phyloP scores from a whole-genome alignment of 345 rosid genomes.

The Dipteronia dyeriana region DNA sequence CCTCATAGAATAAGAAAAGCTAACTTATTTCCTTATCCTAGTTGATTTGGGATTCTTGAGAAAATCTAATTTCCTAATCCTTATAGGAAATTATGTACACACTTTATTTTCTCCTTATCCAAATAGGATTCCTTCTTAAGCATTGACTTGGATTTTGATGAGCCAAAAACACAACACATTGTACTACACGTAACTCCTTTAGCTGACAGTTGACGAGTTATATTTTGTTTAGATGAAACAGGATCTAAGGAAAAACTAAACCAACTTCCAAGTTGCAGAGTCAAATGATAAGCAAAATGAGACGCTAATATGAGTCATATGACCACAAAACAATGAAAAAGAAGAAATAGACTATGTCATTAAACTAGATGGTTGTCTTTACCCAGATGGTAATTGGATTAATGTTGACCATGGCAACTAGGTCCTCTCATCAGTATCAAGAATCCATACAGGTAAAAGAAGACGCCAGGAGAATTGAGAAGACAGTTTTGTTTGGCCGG shows the following conservation, averaged over 20 bases:
- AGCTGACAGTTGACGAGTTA: not conserved
- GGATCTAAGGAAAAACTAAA: not conserved
- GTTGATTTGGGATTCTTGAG: too few species aligned
- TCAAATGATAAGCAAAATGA: not conserved
- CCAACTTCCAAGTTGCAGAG: not conserved
- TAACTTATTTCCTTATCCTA: too few species aligned
- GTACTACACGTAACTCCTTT: not conserved
- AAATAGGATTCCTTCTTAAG: too few species aligned
- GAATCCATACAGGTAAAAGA: not conserved
- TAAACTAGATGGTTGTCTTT: not conserved
- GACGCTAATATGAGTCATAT: not conserved
- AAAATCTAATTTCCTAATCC: too few species aligned
- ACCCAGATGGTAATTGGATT: not conserved
- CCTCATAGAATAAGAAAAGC: too few species aligned
- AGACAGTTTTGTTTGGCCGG: not conserved
- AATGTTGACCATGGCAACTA: not conserved
- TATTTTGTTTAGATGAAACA: not conserved
- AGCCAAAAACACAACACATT: too few species aligned
- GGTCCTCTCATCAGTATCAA: not conserved
- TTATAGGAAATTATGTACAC: too few species aligned
- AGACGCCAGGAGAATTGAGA: not conserved
- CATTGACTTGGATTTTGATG: too few species aligned
- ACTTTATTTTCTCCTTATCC: too few species aligned
- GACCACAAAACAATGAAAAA: slow-evolving; percentile 8
- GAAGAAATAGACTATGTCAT: not conserved